Evolutionary conservation across 2,329 filamentous ascomycete species (phyloP).

Genomic region (Harringtonia lauricola): DNA sequence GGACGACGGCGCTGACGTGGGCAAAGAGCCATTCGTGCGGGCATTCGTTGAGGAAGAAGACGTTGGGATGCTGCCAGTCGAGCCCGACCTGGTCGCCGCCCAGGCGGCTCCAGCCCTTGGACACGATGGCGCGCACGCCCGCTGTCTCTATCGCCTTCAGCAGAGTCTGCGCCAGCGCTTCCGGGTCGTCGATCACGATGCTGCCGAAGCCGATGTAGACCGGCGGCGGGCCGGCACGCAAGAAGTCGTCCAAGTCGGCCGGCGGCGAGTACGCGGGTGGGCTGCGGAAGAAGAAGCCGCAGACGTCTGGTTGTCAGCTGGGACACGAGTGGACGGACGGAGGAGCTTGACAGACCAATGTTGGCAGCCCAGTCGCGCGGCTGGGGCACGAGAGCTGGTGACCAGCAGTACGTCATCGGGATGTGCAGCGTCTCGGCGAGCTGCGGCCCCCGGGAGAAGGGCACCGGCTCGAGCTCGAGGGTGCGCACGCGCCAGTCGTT

Average conservation of each 20-base stretch:
- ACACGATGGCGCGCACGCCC: conserved; percentile 63
- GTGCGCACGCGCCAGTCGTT: conserved; percentile 54
- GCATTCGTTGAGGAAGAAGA: conserved; percentile 76
- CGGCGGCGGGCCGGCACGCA: conserved; percentile 58
- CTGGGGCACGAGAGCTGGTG: conserved; percentile 50
- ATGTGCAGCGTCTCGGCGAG: conserved; percentile 43
- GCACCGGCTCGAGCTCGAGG: conserved; percentile 64
- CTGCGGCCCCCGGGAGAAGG: background rate
- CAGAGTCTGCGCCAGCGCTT: conserved; percentile 57
- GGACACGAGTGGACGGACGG: background rate
- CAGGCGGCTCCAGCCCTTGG: conserved; percentile 79
- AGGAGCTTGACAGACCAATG: background rate
- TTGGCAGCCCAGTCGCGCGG: conserved; percentile 8
- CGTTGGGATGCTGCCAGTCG: conserved; percentile 56
- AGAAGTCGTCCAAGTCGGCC: conserved; percentile 52
- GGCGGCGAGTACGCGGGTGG: conserved; percentile 56
- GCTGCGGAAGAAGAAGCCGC: conserved; percentile 32
- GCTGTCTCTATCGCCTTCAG: conserved; percentile 56
- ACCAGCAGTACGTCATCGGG: conserved; percentile 91
- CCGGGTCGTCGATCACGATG: conserved; percentile 68
- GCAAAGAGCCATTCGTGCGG: conserved; percentile 87
- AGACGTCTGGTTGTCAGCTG: background rate
- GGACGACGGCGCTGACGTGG: conserved; percentile 68
- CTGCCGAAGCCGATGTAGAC: conserved; percentile 78
- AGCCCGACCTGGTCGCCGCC: conserved; percentile 36